A percentile compares a stretch with the other conserved stretches of the same genome.
Evolutionary conservation across 2,329 filamentous ascomycete species (phyloP).

Genomic region (Alternaria sp.): DNA sequence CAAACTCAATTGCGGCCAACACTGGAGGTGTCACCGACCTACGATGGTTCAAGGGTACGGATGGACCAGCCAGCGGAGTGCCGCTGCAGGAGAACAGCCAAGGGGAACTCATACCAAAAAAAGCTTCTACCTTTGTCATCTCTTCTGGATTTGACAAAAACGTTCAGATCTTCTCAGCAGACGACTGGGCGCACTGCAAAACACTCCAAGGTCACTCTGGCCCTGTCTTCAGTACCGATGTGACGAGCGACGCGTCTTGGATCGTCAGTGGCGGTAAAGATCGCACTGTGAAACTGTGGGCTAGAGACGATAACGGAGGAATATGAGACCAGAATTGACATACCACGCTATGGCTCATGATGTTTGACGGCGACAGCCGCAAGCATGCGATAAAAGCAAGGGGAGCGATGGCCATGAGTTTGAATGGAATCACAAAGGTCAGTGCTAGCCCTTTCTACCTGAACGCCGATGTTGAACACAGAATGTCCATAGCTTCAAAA

Average conservation of each 20-base stretch:
- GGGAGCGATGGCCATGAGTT: slow-evolving; percentile 10
- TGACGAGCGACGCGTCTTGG: slow-evolving; percentile 86
- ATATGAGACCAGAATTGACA: slow-evolving; percentile 32
- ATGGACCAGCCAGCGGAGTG: slow-evolving; percentile 72
- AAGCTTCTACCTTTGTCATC: slow-evolving; percentile 90
- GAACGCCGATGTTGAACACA: slow-evolving; percentile 21
- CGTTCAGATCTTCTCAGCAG: slow-evolving; percentile 93
- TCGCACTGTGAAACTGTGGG: slow-evolving; percentile 95
- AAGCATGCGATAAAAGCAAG: slow-evolving; percentile 2
- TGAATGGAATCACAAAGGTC: slow-evolving; percentile 19
- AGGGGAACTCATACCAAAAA: slow-evolving; percentile 74
- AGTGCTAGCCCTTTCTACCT: slow-evolving; percentile 19
- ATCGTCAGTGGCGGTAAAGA: slow-evolving; percentile 96
- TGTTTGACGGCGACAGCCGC: background rate
- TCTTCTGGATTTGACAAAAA: slow-evolving; percentile 92
- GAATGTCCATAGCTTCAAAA: slow-evolving; percentile 24
- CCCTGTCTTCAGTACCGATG: slow-evolving; percentile 89
- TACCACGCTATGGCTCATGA: slow-evolving; percentile 3
- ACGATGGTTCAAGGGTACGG: slow-evolving; percentile 89
- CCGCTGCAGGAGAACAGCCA: slow-evolving; percentile 70
- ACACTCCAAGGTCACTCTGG: slow-evolving; percentile 89
- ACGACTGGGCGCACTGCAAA: slow-evolving; percentile 93
- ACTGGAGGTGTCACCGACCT: slow-evolving; percentile 91
- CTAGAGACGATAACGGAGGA: slow-evolving; percentile 67
- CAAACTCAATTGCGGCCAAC: slow-evolving; percentile 89